Conservation (phyloP, 2,329 filamentous ascomycete genomes). For the Colletotrichum aenigma region DNA sequence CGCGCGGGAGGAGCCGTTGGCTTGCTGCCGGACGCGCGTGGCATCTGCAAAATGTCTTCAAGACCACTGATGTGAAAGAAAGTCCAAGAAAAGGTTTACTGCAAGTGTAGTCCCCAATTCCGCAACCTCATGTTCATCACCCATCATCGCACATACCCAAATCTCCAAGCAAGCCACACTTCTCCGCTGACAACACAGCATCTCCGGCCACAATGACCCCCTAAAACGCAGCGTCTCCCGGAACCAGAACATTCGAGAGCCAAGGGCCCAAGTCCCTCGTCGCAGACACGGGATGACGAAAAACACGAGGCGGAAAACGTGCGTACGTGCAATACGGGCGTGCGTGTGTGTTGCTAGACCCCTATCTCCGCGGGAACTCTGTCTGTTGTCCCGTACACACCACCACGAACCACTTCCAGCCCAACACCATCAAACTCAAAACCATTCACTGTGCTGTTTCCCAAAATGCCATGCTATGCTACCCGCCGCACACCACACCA, state of each 20-base stretch:
- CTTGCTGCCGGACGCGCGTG: background rate
- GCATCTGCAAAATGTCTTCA: no score
- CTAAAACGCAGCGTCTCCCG: no score
- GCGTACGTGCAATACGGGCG: background rate
- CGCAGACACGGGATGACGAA: background rate
- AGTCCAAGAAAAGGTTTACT: fast-evolving
- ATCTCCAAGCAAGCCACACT: background rate
- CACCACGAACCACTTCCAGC: background rate
- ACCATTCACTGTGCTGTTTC: background rate
- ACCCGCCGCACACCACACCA: background rate
- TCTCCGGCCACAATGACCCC: background rate
- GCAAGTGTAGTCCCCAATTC: background rate
- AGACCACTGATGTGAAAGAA: background rate
- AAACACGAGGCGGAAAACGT: background rate
- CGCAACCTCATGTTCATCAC: background rate
- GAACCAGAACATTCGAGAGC: no score
- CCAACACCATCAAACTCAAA: background rate
- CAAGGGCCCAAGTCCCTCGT: background rate
- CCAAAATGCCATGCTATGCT: background rate
- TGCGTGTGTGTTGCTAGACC: background rate
- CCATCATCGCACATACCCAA: background rate
- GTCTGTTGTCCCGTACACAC: background rate
- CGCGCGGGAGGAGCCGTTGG: background rate
- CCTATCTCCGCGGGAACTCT: background rate
- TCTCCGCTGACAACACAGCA: background rate